These are phyloP conservation scores for Dentiscutata heterogama DNA, from an alignment of 371 early-diverging fungal genomes.

Conservation along the genomic window DNA sequence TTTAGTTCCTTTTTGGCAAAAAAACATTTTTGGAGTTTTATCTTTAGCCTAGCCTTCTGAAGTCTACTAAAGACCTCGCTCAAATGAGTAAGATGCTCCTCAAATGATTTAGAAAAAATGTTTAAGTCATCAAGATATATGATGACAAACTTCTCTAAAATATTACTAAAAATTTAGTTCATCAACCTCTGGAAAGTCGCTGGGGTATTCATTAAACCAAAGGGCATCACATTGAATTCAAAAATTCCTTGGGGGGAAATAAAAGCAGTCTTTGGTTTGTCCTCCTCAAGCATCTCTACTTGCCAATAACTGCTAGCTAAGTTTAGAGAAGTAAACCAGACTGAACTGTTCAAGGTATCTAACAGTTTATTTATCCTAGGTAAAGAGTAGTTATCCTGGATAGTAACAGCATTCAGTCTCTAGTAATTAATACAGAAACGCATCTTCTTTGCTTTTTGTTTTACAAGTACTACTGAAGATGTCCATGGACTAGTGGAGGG, in stretches of 20 bases:
- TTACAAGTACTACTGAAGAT: neutral
- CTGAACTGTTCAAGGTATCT: neutral
- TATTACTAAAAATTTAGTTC: slow-evolving; percentile 53
- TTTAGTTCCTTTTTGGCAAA: neutral
- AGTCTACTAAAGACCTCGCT: neutral
- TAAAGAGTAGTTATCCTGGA: neutral
- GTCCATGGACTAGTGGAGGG: neutral
- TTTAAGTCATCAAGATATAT: no score
- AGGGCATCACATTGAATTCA: slow-evolving; percentile 39
- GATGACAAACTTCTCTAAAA: slow-evolving; percentile 18
- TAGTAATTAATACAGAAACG: neutral
- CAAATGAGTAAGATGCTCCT: slow-evolving; percentile 20
- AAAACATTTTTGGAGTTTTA: slow-evolving; percentile 28
- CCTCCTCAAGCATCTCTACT: slow-evolving; percentile 40
- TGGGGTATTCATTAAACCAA: slow-evolving; percentile 57
- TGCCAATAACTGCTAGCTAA: neutral
- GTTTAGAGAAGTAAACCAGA: slow-evolving; percentile 49
- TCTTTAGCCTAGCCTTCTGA: neutral
- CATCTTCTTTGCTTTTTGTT: neutral
- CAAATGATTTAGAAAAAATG: neutral
- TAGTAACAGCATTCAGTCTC: neutral
- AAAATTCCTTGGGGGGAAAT: neutral
- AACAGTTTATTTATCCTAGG: neutral
- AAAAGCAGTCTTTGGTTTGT: slow-evolving; percentile 11
- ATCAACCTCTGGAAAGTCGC: slow-evolving; percentile 52